These are phyloP conservation scores for Plantago coronopus DNA, from an alignment of 305 asterid genomes.

Conservation along the genomic window DNA sequence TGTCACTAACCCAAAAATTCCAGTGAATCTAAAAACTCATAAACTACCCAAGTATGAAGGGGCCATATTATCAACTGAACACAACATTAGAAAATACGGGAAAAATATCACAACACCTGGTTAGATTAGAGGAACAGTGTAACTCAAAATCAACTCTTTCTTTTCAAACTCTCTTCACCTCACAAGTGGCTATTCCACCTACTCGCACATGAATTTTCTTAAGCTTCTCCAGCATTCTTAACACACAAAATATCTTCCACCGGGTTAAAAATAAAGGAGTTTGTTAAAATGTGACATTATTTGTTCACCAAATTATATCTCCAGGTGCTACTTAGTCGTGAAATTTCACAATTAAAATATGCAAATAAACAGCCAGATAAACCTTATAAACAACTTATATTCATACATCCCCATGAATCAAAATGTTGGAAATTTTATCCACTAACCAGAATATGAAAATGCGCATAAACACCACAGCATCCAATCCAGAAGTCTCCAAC, in stretches of 20 bases:
- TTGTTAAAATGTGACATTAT: not conserved
- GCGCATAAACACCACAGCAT: conserved; percentile 93
- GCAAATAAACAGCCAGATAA: no score
- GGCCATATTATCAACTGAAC: conserved; percentile 15
- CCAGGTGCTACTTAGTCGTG: no score
- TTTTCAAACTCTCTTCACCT: conserved; percentile 7
- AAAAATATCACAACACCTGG: not conserved
- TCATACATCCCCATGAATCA: not conserved
- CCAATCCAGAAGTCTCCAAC: conserved; percentile 63
- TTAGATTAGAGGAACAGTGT: not conserved
- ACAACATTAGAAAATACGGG: conserved; percentile 5
- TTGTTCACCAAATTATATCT: no score
- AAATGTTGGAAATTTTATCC: not conserved
- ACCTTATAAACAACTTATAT: no score
- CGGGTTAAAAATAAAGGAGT: not conserved
- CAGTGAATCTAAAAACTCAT: no score
- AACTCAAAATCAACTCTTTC: conserved; percentile 13
- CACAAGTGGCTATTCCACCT: not conserved
- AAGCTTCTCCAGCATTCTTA: no score
- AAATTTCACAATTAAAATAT: no score
- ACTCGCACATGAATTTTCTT: not conserved
- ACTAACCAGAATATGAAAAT: conserved; percentile 75
- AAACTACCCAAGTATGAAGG: no score
- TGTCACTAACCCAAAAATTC: no score
- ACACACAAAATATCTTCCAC: not conserved